Evolutionary conservation across 768 basidiomycete genomes (phyloP).

Genomic region (Kwoniella mangroviensis): DNA sequence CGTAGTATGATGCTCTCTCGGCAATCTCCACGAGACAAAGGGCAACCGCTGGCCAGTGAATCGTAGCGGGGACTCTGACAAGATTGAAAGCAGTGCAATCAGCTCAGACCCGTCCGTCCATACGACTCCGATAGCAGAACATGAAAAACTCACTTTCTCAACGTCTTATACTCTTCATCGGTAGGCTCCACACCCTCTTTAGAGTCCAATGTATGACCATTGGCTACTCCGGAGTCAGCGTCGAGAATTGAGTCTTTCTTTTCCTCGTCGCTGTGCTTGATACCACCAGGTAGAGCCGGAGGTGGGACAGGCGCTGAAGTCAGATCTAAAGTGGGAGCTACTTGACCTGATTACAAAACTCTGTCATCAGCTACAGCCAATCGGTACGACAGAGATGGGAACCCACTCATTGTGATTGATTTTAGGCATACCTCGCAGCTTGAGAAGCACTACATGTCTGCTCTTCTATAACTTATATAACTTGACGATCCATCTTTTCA

Average conservation of each 20-base stretch:
- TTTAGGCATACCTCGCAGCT: not conserved
- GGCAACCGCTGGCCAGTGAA: conserved; percentile 45
- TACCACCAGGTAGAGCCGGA: not conserved
- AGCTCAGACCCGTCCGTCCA: not conserved
- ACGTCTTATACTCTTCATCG: conserved; percentile 35
- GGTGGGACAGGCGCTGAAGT: conserved; percentile 3
- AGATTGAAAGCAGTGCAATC: not conserved
- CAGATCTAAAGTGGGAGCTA: conserved; percentile 3
- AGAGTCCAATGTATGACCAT: not conserved
- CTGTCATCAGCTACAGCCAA: not conserved
- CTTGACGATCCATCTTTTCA: not conserved
- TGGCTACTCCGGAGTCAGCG: not conserved
- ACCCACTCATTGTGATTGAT: conserved; percentile 2
- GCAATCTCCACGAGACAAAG: conserved; percentile 58
- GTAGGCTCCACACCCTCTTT: conserved; percentile 30
- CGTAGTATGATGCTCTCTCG: conserved; percentile 55
- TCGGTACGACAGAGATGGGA: not conserved
- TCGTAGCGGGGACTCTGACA: conserved; percentile 22
- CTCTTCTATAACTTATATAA: not conserved
- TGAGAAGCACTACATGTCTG: not conserved
- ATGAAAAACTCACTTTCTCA: conserved; percentile 35
- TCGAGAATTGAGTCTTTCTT: conserved; percentile 2
- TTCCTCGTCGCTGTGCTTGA: not conserved
- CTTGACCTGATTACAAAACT: not conserved
- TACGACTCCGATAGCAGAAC: not conserved